Evolutionary conservation across 2,329 filamentous ascomycete genomes (phyloP).

Genomic region (Hypoxylon sp.): DNA sequence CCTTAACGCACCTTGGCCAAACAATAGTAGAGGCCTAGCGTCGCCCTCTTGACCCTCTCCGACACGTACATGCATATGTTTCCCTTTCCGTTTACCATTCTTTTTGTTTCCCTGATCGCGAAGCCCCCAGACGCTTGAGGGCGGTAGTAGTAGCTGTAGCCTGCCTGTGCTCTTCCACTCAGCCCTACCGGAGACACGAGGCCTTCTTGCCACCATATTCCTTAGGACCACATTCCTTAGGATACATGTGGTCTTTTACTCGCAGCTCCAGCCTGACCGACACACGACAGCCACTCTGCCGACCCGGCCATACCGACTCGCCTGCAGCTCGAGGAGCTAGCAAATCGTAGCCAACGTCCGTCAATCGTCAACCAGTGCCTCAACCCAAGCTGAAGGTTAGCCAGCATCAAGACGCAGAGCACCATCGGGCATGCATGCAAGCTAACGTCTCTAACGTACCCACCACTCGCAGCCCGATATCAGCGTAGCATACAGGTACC

Average conservation of each 20-base stretch:
- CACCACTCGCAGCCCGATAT: background rate
- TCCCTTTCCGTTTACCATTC: background rate
- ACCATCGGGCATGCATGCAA: slow-evolving; percentile 12
- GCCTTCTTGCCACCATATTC: background rate
- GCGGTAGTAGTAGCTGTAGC: slow-evolving; percentile 2
- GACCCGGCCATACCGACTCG: slow-evolving; percentile 19
- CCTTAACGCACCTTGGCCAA: background rate
- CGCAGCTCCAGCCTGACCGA: slow-evolving; percentile 1
- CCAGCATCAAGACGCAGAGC: slow-evolving; percentile 4
- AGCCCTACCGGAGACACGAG: background rate
- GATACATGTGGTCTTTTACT: background rate
- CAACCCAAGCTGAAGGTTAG: slow-evolving; percentile 6
- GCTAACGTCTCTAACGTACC: slow-evolving; percentile 15
- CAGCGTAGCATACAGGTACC: background rate
- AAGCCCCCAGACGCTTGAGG: background rate
- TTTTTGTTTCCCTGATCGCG: too few relatives aligned
- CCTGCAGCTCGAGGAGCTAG: slow-evolving; percentile 11
- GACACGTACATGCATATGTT: slow-evolving; percentile 8
- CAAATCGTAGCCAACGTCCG: slow-evolving; percentile 2
- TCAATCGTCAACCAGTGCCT: slow-evolving; percentile 6
- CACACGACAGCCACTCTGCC: slow-evolving; percentile 4
- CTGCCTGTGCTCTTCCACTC: background rate
- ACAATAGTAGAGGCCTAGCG: slow-evolving; percentile 14
- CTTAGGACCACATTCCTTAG: background rate
- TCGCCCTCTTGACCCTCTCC: background rate